These are phyloP conservation scores for Pseudocercospora fijiensis DNA, from an alignment of 2,329 filamentous ascomycete genomes.

Conservation along the genomic window DNA sequence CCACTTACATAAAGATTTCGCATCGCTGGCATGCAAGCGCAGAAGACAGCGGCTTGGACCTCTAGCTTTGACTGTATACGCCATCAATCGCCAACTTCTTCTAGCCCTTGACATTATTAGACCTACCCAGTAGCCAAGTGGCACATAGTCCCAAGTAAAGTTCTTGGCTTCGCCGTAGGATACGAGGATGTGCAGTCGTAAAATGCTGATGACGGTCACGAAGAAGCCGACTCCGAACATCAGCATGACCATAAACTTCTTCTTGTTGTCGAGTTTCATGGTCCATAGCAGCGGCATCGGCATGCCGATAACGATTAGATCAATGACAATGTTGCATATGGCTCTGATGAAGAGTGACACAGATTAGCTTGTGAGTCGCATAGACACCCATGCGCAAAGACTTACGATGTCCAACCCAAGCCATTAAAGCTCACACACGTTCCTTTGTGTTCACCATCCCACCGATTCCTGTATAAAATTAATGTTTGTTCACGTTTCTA, in stretches of 20 bases:
- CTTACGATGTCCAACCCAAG: slow-evolving; percentile 7
- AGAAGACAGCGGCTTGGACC: slow-evolving; percentile 15
- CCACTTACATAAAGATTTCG: slow-evolving; percentile 13
- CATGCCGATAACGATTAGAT: slow-evolving; percentile 9
- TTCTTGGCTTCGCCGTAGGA: slow-evolving; percentile 9
- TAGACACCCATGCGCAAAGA: neutral
- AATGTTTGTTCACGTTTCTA: neutral
- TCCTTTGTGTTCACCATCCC: slow-evolving; percentile 6
- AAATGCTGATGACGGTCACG: slow-evolving; percentile 11
- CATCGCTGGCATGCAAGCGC: slow-evolving; percentile 22
- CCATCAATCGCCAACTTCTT: neutral
- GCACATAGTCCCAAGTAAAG: slow-evolving; percentile 14
- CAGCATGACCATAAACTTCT: slow-evolving; percentile 17
- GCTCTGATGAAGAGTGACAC: neutral
- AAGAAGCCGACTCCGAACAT: slow-evolving; percentile 16
- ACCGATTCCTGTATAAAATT: slow-evolving; percentile 1
- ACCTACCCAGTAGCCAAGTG: slow-evolving; percentile 9
- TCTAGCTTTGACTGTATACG: slow-evolving; percentile 12
- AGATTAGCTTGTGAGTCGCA: neutral
- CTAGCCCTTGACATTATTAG: neutral
- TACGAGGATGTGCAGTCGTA: slow-evolving; percentile 8
- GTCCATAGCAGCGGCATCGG: slow-evolving; percentile 12
- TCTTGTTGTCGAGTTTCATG: slow-evolving; percentile 15
- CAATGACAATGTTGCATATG: slow-evolving; percentile 10
- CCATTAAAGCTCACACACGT: slow-evolving; percentile 6